phyloP scores from a whole-genome alignment of 1,284 basidiomycete species.

The Bjerkandera adusta region DNA sequence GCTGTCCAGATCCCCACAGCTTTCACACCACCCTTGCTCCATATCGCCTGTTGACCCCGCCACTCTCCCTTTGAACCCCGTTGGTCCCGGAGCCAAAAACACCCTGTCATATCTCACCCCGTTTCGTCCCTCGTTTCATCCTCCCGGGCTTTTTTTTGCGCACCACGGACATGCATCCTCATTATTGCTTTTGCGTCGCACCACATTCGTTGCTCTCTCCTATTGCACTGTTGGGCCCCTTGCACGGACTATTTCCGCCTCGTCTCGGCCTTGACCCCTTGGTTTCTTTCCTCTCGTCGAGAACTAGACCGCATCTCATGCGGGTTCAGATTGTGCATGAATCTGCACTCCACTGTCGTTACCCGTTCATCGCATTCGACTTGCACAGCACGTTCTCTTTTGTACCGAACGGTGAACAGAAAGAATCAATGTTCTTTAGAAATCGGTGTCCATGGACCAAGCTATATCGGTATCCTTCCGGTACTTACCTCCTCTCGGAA shows the following conservation, averaged over 20 bases:
- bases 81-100: too few relatives aligned
- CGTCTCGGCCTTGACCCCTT: background rate
- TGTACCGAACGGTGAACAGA: too few relatives aligned
- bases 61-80: too few relatives aligned
- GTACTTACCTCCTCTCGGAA: too few relatives aligned
- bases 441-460: too few relatives aligned
- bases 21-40: background rate
- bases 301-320: background rate
- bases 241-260: background rate
- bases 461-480: too few relatives aligned
- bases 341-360: slow-evolving; percentile 13
- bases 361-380: background rate
- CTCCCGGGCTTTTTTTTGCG: slow-evolving; percentile 4
- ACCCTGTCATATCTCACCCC: too few relatives aligned
- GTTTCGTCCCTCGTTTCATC: slow-evolving; percentile 6
- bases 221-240: background rate
- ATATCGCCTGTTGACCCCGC: slow-evolving; percentile 8
- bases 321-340: slow-evolving; percentile 2
- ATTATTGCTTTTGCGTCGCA: too few relatives aligned
- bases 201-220: slow-evolving; percentile 7
- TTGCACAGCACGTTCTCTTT: too few relatives aligned
- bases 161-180: background rate
- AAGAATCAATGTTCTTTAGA: too few relatives aligned
- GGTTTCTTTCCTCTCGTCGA: slow-evolving; percentile 1
- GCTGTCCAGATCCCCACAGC: background rate